Conservation (phyloP, 1,284 basidiomycete genomes). For the Tilletiaria anomala region DNA sequence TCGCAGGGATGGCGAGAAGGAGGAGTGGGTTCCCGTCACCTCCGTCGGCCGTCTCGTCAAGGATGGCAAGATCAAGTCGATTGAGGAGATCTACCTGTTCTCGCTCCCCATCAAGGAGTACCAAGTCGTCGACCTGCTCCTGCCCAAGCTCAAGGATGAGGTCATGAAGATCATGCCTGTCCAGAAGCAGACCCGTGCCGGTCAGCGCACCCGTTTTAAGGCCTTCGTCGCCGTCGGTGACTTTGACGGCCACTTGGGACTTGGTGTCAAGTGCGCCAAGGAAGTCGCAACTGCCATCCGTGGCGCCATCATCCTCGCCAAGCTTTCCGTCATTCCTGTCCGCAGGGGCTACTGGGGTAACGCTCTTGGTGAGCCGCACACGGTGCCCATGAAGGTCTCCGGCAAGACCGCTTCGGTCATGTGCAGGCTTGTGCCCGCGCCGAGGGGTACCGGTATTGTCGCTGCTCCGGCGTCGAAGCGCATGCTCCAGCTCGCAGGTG, state of each 20-base stretch:
- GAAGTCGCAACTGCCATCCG: constrained; percentile 97
- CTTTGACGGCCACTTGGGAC: constrained; percentile 86
- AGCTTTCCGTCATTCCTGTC: constrained; percentile 87
- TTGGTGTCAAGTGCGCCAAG: constrained; percentile 99
- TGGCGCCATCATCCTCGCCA: constrained; percentile 92
- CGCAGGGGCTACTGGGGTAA: constrained; percentile 96
- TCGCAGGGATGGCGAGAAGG: constrained; percentile 98
- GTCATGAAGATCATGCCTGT: constrained; percentile 99
- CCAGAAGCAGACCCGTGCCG: constrained; percentile 99
- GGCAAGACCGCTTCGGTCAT: constrained; percentile 99
- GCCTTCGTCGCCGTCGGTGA: constrained; percentile 99
- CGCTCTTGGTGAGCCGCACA: constrained; percentile 77
- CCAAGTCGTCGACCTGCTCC: constrained; percentile 38
- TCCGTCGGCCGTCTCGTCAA: constrained; percentile 98
- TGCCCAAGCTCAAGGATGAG: constrained; percentile 51
- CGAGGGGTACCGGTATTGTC: constrained; percentile 95
- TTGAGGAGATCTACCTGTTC: constrained; percentile 99
- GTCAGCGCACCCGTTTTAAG: constrained; percentile 99
- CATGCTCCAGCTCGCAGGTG: constrained; percentile 90
- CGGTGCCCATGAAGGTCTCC: constrained; percentile 93
- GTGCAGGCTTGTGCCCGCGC: constrained; percentile 97
- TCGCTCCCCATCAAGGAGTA: constrained; percentile 59
- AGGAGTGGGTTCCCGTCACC: constrained; percentile 82
- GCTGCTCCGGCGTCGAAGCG: constrained; percentile 96
- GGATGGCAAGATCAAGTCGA: constrained; percentile 99